Evolutionary conservation across 2,329 filamentous ascomycete species (phyloP).

Genomic region (Aspergillus sp.): DNA sequence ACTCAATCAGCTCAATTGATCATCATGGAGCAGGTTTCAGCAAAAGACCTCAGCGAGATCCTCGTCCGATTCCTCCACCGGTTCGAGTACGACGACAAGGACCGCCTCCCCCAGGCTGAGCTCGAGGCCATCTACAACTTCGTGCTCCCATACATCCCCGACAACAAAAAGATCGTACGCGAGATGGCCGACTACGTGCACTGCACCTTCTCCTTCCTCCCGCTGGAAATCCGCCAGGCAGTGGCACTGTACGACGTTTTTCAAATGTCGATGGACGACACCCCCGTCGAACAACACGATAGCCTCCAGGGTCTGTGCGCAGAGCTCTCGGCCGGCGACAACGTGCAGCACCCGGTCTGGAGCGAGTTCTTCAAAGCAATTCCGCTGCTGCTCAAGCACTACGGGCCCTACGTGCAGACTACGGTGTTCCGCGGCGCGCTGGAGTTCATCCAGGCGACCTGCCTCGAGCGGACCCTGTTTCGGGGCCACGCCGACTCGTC

Average conservation of each 20-base stretch:
- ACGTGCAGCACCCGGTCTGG: background rate
- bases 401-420: too few species aligned
- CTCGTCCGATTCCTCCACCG: background rate
- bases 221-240: constrained; percentile 1
- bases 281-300: background rate
- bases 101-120: background rate
- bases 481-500: background rate
- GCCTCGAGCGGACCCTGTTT: background rate
- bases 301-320: background rate
- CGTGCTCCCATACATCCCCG: background rate
- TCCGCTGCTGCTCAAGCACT: too few species aligned
- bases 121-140: background rate
- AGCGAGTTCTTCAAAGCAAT: background rate
- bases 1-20: background rate
- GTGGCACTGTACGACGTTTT: background rate
- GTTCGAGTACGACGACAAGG: background rate
- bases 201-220: constrained; percentile 2
- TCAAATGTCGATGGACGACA: constrained; percentile 5
- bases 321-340: background rate
- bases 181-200: background rate
- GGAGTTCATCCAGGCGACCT: background rate
- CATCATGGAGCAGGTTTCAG: background rate
- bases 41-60: background rate
- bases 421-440: background rate
- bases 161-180: background rate